These are phyloP conservation scores for Boletellus ananiceps DNA, from an alignment of 768 basidiomycete species.

Conservation along the genomic window DNA sequence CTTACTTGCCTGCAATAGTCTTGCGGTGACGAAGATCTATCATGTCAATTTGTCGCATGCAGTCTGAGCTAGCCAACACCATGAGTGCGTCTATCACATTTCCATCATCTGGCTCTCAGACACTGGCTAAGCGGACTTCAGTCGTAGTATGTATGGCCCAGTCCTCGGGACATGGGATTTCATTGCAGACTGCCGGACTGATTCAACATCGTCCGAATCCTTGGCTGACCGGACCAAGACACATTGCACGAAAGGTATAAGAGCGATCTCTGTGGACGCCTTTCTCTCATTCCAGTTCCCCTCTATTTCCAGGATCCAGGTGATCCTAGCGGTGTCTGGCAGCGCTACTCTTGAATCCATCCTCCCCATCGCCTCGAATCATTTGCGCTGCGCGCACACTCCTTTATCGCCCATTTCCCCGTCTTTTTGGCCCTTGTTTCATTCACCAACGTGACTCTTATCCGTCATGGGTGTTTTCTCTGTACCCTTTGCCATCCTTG, in stretches of 20 bases:
- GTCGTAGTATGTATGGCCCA: not conserved
- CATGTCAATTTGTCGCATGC: no score
- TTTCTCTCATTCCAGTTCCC: conserved; percentile 33
- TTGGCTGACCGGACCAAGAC: conserved; percentile 19
- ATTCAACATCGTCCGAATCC: conserved; percentile 7
- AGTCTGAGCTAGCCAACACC: no score
- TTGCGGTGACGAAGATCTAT: no score
- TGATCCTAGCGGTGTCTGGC: conserved; percentile 36
- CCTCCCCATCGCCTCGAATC: conserved; percentile 20
- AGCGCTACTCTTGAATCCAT: conserved; percentile 16
- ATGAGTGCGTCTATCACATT: no score
- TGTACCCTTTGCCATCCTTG: conserved; percentile 43
- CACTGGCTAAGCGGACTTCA: not conserved
- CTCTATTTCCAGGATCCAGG: conserved; percentile 47
- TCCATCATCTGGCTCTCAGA: no score
- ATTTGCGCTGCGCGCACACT: conserved; percentile 22
- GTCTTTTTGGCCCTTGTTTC: not conserved
- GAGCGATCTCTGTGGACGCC: conserved; percentile 4
- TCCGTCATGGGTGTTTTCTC: conserved; percentile 48
- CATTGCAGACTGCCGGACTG: conserved; percentile 8
- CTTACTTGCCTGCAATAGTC: no score
- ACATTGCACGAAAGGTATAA: conserved; percentile 18
- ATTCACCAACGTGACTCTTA: conserved; percentile 12
- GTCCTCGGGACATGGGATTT: not conserved
- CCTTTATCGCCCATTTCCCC: conserved; percentile 13